Evolutionary conservation across 2,329 filamentous ascomycete genomes (phyloP).

Genomic region (Botrytis galanthina): DNA sequence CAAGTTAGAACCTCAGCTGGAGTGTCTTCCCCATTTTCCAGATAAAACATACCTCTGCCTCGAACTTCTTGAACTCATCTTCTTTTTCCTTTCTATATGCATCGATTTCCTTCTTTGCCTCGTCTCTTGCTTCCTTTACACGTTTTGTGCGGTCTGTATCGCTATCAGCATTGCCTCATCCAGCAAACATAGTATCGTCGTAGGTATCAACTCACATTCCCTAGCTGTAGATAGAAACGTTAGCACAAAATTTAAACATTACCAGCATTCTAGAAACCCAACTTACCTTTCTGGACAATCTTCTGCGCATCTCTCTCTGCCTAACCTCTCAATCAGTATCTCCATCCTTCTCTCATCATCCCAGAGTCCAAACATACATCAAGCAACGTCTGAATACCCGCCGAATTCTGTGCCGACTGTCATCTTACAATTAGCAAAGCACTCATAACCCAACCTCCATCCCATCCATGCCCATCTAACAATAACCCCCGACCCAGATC

Average conservation of each 20-base stretch:
- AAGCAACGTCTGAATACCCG: constrained; percentile 96
- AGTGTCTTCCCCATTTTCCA: not conserved
- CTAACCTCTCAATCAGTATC: constrained; percentile 46
- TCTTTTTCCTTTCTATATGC: constrained; percentile 89
- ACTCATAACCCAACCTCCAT: not conserved
- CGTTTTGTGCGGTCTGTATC: constrained; percentile 83
- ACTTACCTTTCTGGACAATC: constrained; percentile 92
- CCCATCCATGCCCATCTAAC: constrained; percentile 11
- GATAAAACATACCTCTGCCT: constrained; percentile 57
- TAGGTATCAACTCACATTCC: constrained; percentile 66
- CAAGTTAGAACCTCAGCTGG: constrained; percentile 19
- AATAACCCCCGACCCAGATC: not conserved
- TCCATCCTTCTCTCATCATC: not conserved
- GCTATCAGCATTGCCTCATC: constrained; percentile 22
- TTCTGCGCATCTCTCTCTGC: constrained; percentile 98
- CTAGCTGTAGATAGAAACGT: constrained; percentile 56
- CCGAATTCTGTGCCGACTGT: constrained; percentile 96
- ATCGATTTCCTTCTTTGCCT: constrained; percentile 97
- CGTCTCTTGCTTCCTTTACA: constrained; percentile 92
- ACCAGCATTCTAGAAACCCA: not conserved
- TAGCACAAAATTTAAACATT: constrained; percentile 31
- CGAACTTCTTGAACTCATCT: constrained; percentile 90
- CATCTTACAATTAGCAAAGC: constrained; percentile 25
- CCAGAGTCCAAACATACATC: constrained; percentile 63
- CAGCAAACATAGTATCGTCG: not conserved